These are phyloP conservation scores for Aspergillus egyptiacus DNA, from an alignment of 495 filamentous ascomycete species.

Conservation along the genomic window DNA sequence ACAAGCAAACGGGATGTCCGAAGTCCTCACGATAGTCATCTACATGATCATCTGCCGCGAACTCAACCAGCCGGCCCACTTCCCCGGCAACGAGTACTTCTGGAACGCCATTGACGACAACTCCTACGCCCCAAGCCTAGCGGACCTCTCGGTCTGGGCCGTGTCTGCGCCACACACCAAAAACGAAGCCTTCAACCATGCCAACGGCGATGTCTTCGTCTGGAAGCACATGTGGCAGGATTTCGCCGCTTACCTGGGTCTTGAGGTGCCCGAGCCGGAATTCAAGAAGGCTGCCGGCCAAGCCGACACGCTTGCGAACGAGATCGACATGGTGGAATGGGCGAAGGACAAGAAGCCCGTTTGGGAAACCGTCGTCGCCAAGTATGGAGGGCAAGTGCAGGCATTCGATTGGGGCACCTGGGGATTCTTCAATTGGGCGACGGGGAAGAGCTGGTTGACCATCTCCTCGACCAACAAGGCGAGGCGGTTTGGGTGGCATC, in stretches of 20 bases:
- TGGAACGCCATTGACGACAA: slow-evolving; percentile 24
- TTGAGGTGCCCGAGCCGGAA: slow-evolving; percentile 17
- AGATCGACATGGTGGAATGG: slow-evolving; percentile 26
- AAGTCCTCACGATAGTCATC: slow-evolving; percentile 20
- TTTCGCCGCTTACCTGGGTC: slow-evolving; percentile 22
- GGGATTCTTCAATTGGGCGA: slow-evolving; percentile 25
- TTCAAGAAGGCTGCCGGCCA: slow-evolving; percentile 16
- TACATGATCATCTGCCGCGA: slow-evolving; percentile 28
- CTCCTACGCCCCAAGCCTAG: slow-evolving; percentile 22
- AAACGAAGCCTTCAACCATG: slow-evolving; percentile 27
- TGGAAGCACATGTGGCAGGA: slow-evolving; percentile 26
- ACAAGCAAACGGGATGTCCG: slow-evolving; percentile 32
- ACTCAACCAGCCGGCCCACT: slow-evolving; percentile 10
- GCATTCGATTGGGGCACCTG: slow-evolving; percentile 25
- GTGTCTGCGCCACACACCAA: slow-evolving; percentile 14
- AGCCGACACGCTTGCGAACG: slow-evolving; percentile 13
- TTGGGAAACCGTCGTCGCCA: slow-evolving; percentile 25
- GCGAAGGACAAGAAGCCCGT: slow-evolving; percentile 23
- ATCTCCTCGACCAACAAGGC: slow-evolving; percentile 23
- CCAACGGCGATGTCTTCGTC: slow-evolving; percentile 27
- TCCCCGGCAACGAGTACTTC: slow-evolving; percentile 23
- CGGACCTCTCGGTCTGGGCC: slow-evolving; percentile 21
- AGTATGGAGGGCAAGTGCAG: slow-evolving; percentile 18
- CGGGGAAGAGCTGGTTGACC: slow-evolving; percentile 19
- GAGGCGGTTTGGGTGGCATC: slow-evolving; percentile 19